Evolutionary conservation across 768 basidiomycete species (phyloP), one percentile per base, ranked within the genome.

Genomic region (Lyophyllum semitale): DNA sequence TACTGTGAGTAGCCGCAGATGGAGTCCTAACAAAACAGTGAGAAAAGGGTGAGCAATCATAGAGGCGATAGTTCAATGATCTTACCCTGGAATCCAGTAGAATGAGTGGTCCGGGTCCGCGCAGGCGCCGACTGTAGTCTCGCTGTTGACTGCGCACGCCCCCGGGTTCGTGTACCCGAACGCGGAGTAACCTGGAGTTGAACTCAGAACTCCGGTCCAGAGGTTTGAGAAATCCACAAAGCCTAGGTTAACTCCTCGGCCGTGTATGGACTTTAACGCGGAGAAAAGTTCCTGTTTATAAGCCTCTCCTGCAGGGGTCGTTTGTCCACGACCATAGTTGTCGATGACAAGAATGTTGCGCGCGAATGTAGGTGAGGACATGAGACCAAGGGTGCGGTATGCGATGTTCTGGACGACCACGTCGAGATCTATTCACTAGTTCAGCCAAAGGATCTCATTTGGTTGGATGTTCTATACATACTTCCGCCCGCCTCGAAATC

Each of bases 271-370:
- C 12, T 73, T 64, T 25, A 84, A 63, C 5, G 73, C 75, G 8
- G 71, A 60, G 58, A 78, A 83, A 30, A 82, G 54, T 2, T 69
- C 60, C 43, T 76, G 70, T 43, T 81, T 76, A 69, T 71, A 83
- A 17, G 74, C 71, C 53, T 82, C 71, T 20, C 82, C 83, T 29
- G 63, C 62, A 4, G 71, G 59, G 0, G 75, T 66, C 13, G 71
- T 65, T 1, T 41, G 64, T 9, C 83, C 82, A 11, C 73, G 76
- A 8, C 82, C 82, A 43, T 84, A 83, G 32, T 71, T 76, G 57
- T 83, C 80, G 2, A 79, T 68, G n/a, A 84, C 46, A 23, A 84
- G 76, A 60, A 84, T 75, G 46, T 77, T 73, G 49, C 73, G 72
- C 4, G 77, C 81, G 48, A 77, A 77, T 6, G 75, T 75, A 0